These are phyloP conservation scores for Ceratobasidium sp. DNA, from an alignment of 1,284 basidiomycete species.

Conservation along the genomic window DNA sequence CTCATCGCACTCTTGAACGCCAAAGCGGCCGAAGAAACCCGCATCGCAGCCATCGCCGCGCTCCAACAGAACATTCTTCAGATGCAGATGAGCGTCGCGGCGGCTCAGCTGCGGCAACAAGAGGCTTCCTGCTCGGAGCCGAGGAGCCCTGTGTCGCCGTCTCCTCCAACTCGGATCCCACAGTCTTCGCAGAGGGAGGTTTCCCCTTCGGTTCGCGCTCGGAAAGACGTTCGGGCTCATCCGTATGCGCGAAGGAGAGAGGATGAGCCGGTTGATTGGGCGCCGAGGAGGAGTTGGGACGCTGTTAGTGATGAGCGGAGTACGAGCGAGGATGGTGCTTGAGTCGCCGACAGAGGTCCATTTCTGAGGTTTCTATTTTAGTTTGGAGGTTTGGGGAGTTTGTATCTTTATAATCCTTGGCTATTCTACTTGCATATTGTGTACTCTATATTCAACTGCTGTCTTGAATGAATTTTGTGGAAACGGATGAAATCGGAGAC, in stretches of 20 bases:
- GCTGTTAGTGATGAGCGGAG: constrained; percentile 38
- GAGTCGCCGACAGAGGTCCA: background rate
- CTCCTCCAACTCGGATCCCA: background rate
- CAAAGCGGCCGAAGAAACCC: constrained; percentile 88
- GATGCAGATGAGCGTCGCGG: constrained; percentile 55
- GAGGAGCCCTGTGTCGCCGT: constrained; percentile 32
- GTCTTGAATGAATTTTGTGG: background rate
- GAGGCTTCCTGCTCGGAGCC: background rate
- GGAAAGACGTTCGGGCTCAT: constrained; percentile 18
- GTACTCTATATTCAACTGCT: constrained; percentile 8
- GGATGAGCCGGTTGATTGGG: background rate
- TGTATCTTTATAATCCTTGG: constrained; percentile 17
- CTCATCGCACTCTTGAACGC: constrained; percentile 87
- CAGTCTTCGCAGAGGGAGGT: background rate
- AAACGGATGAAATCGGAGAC: background rate
- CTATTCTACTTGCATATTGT: background rate
- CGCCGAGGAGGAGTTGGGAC: constrained; percentile 31
- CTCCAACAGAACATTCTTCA: constrained; percentile 77
- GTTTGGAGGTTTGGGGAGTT: background rate
- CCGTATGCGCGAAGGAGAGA: constrained; percentile 14
- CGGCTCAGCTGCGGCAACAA: constrained; percentile 21
- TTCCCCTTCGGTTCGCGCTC: background rate
- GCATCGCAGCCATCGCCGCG: constrained; percentile 72
- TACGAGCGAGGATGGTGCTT: constrained; percentile 21
- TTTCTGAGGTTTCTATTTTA: background rate